Conservation (phyloP, 805 yeast genomes). For the Vanderwaltozyma polyspora region DNA sequence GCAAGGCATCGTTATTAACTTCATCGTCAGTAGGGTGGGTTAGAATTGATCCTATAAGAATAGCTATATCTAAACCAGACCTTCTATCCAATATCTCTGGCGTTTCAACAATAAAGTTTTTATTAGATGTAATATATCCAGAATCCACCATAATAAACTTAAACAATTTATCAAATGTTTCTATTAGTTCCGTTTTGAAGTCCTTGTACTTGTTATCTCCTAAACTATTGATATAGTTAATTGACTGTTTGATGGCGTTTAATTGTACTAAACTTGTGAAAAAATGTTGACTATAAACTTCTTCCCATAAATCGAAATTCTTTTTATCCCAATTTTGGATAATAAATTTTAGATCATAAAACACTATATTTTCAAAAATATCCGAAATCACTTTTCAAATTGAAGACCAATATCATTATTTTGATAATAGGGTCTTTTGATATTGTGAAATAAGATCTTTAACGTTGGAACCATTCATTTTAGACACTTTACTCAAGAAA, state of each 20-base stretch:
- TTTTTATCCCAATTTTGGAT: slow-evolving; percentile 45
- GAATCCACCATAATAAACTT: slow-evolving; percentile 19
- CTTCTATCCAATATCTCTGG: slow-evolving; percentile 29
- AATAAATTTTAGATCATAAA: slow-evolving; percentile 61
- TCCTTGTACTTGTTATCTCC: slow-evolving; percentile 7
- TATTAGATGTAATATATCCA: slow-evolving; percentile 28
- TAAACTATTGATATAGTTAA: slow-evolving; percentile 26
- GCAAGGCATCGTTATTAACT: slow-evolving; percentile 26
- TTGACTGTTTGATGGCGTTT: slow-evolving; percentile 53
- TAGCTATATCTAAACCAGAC: slow-evolving; percentile 67
- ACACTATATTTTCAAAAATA: slow-evolving; percentile 42
- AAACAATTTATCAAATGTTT: slow-evolving; percentile 14
- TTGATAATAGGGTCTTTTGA: too few species aligned
- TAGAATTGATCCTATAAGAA: slow-evolving; percentile 35
- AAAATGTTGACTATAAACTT: slow-evolving; percentile 60
- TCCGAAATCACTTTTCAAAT: too few species aligned
- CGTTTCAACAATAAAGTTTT: slow-evolving; percentile 59
- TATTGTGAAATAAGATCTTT: too few species aligned
- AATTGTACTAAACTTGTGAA: slow-evolving; percentile 71
- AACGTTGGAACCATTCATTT: too few species aligned
- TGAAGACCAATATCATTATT: too few species aligned
- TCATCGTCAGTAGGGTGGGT: slow-evolving; percentile 31
- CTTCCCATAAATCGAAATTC: slow-evolving; percentile 95
- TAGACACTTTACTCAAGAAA: slow-evolving; percentile 37
- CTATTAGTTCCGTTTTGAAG: slow-evolving; percentile 12